Base-by-base conservation (phyloP, 257 asterid genomes). In the Solanum gandarillasii region DNA sequence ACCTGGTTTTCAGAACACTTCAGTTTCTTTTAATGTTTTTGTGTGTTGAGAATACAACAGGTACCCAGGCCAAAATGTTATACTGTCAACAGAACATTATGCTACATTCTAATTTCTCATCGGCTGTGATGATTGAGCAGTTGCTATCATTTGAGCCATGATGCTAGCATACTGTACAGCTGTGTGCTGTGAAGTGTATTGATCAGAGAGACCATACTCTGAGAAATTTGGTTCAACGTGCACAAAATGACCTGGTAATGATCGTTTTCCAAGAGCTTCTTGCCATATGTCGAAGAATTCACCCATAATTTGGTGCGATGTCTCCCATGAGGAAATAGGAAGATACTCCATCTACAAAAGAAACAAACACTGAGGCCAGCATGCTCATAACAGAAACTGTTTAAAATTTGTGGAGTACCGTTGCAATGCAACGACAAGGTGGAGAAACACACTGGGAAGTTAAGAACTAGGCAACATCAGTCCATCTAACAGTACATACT, bases 311-410 rank as follows among this genome's bases (percentile, higher is more conserved):
- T 94, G 90, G 76, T 94, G 99, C 1, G 99, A 94, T 87, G 93
- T 96, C 86, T 92, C 95, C 99, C 99, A 95, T 23, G 99, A 96
- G 74, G 98, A 97, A 52, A 95, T 91, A 25, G 99, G 98, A 39
- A 92, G 92, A 89, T 95, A 95, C 92, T 97, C 98, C 96, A 97
- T 94, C 99, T 97, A 95, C 93, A 91, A 93, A 76, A 68, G 21
- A 88, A 84, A 87, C 9, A 62, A 70, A n/a, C 87, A 73, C 25
- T 86, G 29, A 88, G 39, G 35, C 34, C 67, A 27, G 3, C 4
- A 81, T 43, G 68, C 67, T 79, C 85, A 27, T 0, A 79, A 29
- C 36, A 41, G 8, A 78, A 1, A 27, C 62, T 13, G 65, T 5
- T 25, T 25, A 9, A 25, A 13, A 79, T 27, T 41, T 25, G 23